Conservation (phyloP, 1,139 yeast species). For the Debaryomyces psychrophilus region DNA sequence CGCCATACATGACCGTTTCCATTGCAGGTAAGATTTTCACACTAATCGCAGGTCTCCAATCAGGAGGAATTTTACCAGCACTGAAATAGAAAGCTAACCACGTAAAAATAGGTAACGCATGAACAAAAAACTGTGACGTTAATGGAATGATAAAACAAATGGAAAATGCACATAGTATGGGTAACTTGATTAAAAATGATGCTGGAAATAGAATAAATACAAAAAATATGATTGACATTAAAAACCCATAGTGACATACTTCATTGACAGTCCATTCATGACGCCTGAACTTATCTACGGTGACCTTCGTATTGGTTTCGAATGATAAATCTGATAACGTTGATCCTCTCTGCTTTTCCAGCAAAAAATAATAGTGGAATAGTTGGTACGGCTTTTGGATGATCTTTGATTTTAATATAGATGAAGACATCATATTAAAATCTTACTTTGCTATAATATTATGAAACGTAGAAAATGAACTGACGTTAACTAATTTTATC, state of each 20-base stretch:
- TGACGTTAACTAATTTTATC: background rate
- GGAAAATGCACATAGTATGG: slow-evolving; percentile 39
- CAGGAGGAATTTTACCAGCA: slow-evolving; percentile 74
- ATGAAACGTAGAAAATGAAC: background rate
- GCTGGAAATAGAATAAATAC: slow-evolving; percentile 59
- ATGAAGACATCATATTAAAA: slow-evolving; percentile 13
- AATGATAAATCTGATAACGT: slow-evolving; percentile 59
- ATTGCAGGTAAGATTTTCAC: slow-evolving; percentile 92
- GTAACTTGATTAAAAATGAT: slow-evolving; percentile 47
- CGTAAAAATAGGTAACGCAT: slow-evolving; percentile 82
- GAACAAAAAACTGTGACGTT: slow-evolving; percentile 82
- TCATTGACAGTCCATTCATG: slow-evolving; percentile 55
- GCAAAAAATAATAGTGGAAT: slow-evolving; percentile 55
- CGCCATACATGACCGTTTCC: slow-evolving; percentile 94
- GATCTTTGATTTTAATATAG: slow-evolving; percentile 37
- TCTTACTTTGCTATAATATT: background rate
- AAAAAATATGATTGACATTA: slow-evolving; percentile 51
- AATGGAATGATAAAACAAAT: slow-evolving; percentile 65
- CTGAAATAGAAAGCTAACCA: slow-evolving; percentile 88
- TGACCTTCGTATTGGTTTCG: slow-evolving; percentile 56
- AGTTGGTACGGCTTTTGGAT: slow-evolving; percentile 47
- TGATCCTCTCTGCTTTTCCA: slow-evolving; percentile 61
- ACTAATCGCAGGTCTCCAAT: slow-evolving; percentile 84
- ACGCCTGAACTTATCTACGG: slow-evolving; percentile 50
- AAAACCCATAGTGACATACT: slow-evolving; percentile 53